Evolutionary conservation across 345 rosid genomes (phyloP).

Genomic region (Firmiana major): DNA sequence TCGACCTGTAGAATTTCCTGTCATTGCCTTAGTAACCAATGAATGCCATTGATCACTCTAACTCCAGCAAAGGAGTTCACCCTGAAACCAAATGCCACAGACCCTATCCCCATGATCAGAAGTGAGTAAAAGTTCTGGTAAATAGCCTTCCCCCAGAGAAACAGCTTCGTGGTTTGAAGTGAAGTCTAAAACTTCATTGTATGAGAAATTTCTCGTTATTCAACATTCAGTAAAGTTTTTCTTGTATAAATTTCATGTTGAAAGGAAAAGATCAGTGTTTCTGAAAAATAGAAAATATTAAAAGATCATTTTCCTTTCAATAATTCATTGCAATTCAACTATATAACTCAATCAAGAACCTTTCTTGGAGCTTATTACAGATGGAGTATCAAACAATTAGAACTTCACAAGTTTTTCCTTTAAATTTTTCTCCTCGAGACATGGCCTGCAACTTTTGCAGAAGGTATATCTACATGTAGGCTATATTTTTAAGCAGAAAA

Average conservation of each 20-base stretch:
- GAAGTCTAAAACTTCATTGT: too few species aligned
- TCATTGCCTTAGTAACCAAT: too few species aligned
- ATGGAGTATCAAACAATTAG: neutral
- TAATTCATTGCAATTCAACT: neutral
- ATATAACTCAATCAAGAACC: neutral
- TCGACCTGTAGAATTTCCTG: too few species aligned
- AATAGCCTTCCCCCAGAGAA: too few species aligned
- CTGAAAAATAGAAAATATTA: neutral
- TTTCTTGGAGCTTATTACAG: slow-evolving; percentile 3
- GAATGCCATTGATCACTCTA: neutral
- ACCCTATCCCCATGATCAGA: neutral
- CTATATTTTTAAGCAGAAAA: neutral
- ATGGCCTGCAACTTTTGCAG: slow-evolving; percentile 6
- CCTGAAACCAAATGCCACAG: neutral
- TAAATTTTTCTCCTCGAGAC: neutral
- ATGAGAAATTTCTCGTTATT: too few species aligned
- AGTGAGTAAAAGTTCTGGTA: too few species aligned
- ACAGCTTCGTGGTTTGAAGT: too few species aligned
- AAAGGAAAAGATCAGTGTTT: too few species aligned
- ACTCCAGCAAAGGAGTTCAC: slow-evolving; percentile 1
- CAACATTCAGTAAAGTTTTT: too few species aligned
- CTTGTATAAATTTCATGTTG: too few species aligned
- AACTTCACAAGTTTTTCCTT: neutral
- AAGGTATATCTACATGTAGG: neutral
- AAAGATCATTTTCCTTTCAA: neutral